Evolutionary conservation across 176 grass and related monocot genomes (phyloP), one percentile per base, ranked within the genome.

Genomic region (Alloteropsis semialata): DNA sequence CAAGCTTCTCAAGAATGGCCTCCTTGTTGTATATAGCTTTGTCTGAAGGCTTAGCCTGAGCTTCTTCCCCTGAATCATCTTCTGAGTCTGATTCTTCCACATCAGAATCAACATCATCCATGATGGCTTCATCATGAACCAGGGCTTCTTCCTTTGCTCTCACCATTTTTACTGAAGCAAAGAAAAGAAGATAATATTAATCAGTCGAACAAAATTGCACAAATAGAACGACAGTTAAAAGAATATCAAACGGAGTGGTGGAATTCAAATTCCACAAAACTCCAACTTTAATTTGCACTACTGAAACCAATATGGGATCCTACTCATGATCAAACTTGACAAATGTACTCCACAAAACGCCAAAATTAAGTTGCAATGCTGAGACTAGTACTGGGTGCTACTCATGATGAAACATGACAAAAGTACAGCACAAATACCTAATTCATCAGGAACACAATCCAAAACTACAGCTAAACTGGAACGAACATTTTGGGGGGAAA

Each of bases 11-110:
- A 10, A 98, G 81, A 75, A 98, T 81, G 4, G 27, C 80, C 27
- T 96, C 93, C 17, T 55, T 86, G 72, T 95, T 95, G 80, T 98
- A 91, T 64, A 98, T 86, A 62, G 87, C 82, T 79, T 89, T 90
- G 70, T 95, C 94, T 12, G 89, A 89, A 72, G 91, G 92, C 17
- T 77, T 81, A 10, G 41, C 73, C 28, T 83, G 78, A 28, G 57
- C 54, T 75, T 92, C 84, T 68, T 96, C 90, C 54, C 74, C 90
- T 48, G 87, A 92, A 54, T 90, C 87, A 10, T 87, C 82, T 62
- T 94, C 92, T 0, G 80, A 89, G 7, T 87, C 89, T 0, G 32
- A 55, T 39, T 85, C 86, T 19, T 81, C 74, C 9, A 89, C 77
- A 33, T 88, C 73, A 21, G 59, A 55, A 49, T 86, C 86, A 76